Evolutionary conservation across 2,329 filamentous ascomycete genomes (phyloP).

Genomic region (Penicillium glabrum): DNA sequence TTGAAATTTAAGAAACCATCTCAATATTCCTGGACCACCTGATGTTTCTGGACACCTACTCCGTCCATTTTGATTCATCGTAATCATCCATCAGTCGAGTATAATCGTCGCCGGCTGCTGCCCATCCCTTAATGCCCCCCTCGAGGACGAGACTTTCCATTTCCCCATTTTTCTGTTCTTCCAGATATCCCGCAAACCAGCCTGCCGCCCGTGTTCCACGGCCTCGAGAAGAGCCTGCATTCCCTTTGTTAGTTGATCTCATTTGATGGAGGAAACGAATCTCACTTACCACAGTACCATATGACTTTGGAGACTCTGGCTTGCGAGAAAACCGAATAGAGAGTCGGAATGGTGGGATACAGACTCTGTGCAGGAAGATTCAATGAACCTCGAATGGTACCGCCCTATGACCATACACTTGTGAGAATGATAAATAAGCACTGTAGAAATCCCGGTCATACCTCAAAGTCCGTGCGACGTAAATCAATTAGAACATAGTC

Average conservation of each 20-base stretch:
- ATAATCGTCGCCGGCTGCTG: conserved; percentile 48
- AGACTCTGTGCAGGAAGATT: conserved; percentile 45
- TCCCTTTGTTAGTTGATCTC: neutral
- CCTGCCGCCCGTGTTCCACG: conserved; percentile 55
- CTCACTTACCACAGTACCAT: conserved; percentile 43
- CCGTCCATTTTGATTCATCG: conserved; percentile 16
- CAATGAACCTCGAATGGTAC: conserved; percentile 59
- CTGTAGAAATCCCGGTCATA: conserved; percentile 15
- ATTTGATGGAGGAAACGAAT: neutral
- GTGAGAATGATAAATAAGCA: neutral
- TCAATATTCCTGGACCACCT: neutral
- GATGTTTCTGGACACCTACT: neutral
- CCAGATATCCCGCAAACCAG: conserved; percentile 57
- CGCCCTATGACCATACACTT: conserved; percentile 46
- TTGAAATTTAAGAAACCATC: neutral
- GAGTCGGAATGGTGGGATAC: conserved; percentile 36
- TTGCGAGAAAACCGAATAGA: conserved; percentile 34
- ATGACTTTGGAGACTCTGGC: conserved; percentile 34
- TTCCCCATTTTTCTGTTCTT: conserved; percentile 37
- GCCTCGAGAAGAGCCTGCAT: conserved; percentile 54
- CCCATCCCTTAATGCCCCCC: conserved; percentile 59
- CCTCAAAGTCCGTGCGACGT: conserved; percentile 48
- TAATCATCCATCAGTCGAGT: conserved; percentile 50
- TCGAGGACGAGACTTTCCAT: conserved; percentile 52
- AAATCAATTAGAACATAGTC: conserved; percentile 49